Evolutionary conservation across 2,329 filamentous ascomycete species (phyloP), one percentile per base, ranked within the genome.

Genomic region (Ophiostoma perfectum): DNA sequence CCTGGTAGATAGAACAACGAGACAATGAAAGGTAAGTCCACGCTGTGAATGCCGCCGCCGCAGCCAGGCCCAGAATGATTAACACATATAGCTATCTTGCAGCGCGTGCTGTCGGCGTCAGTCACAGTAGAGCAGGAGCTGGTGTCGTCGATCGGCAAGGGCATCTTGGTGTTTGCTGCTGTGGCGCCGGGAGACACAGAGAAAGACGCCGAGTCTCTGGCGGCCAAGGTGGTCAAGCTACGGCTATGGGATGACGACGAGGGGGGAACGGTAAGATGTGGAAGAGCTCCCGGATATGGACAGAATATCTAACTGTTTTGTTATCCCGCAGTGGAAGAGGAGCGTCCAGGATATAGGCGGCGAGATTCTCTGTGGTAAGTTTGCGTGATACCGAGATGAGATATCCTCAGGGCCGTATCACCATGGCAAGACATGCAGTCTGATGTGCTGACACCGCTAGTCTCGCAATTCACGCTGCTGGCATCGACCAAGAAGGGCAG

Each of bases 381-480:
- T 4, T 11, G 11, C 2, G 16, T 16, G 4, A 14, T 6, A 18
- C 8, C 18, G n/a, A 11, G 4, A 55, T 16, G 47, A 49, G 12
- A 27, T 27, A 27, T 27, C 27, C 27, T 2, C 27, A 27, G 27
- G 27, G 27, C 27, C 27, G 27, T 27, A 27, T 27, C 27, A 27
- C 27, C 2, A 27, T 27, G 47, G 6, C 5, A 5, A 7, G 45
- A 5, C 18, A 9, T 9, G 18, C n/a, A 47, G 12, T 14, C 16
- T 14, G 14, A 27, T 4, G n/a, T 36, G n/a, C 4, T 0, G 1
- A n/a, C 9, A 55, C 49, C 64, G 39, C 27, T 4, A 96, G 94
- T 99, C 63, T 98, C 95, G 14, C 95, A 99, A 79, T 99, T 99
- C 76, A 99, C 95, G 2, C 85, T 99, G 9, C 84, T 96, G 65